A percentile compares a stretch with the other conserved stretches of the same genome.
Conservation (phyloP, 805 yeast species). For the Lipomyces orientalis region DNA sequence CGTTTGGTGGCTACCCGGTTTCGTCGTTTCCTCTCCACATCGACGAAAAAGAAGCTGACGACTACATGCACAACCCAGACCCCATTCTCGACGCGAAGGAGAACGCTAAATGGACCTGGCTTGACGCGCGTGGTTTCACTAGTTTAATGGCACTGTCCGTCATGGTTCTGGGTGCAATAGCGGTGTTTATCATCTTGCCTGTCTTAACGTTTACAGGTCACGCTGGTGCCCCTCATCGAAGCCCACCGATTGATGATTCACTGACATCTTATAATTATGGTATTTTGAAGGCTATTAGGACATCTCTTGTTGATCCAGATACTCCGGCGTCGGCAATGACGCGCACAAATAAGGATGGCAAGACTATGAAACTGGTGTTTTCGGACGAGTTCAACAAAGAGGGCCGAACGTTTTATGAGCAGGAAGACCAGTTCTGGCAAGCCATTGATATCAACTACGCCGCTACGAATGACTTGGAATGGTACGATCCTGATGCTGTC, state of each 20-base stretch:
- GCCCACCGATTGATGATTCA: not conserved
- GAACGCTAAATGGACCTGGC: conserved; percentile 53
- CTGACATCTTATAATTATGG: conserved; percentile 62
- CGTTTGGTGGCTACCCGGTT: conserved; percentile 97
- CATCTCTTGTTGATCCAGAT: conserved; percentile 70
- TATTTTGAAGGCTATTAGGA: conserved; percentile 61
- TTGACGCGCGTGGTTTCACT: conserved; percentile 48
- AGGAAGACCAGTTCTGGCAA: conserved; percentile 91
- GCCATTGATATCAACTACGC: conserved; percentile 84
- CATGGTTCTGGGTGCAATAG: conserved; percentile 64
- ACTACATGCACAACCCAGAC: conserved; percentile 93
- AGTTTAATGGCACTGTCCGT: conserved; percentile 51
- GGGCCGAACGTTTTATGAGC: conserved; percentile 87
- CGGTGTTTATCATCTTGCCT: conserved; percentile 80
- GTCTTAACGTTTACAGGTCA: conserved; percentile 79
- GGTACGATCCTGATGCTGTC: conserved; percentile 93
- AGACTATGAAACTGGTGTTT: conserved; percentile 76
- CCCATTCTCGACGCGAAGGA: conserved; percentile 89
- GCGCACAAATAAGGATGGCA: conserved; percentile 61
- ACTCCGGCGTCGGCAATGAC: conserved; percentile 66
- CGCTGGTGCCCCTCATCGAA: conserved; percentile 13
- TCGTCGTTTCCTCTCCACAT: conserved; percentile 86
- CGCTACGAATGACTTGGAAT: conserved; percentile 88
- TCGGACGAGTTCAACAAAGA: conserved; percentile 90
- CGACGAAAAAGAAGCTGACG: conserved; percentile 95